phyloP scores from a whole-genome alignment of 805 yeast species.

The Cyberlindnera euphorbiiphila region DNA sequence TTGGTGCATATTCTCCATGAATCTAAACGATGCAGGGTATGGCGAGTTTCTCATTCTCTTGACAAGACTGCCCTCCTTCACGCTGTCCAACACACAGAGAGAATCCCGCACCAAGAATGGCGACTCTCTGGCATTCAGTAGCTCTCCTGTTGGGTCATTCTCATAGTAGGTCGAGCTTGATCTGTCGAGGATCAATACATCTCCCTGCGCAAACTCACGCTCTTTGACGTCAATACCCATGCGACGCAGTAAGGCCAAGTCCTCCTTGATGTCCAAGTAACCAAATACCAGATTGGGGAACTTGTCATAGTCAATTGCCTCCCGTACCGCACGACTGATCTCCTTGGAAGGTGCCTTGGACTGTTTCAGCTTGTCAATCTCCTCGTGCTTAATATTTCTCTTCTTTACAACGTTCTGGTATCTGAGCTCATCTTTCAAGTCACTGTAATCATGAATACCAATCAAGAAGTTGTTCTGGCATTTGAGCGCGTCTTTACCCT shows the following conservation, averaged over 20 bases:
- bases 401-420: slow-evolving; percentile 34
- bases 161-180: slow-evolving; percentile 35
- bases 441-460: slow-evolving; percentile 34
- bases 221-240: slow-evolving; percentile 23
- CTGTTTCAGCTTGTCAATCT: slow-evolving; percentile 41
- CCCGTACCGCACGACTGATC: slow-evolving; percentile 45
- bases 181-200: slow-evolving; percentile 48
- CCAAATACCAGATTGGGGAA: slow-evolving; percentile 41
- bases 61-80: slow-evolving; percentile 18
- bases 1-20: slow-evolving; percentile 42
- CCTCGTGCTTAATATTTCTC: slow-evolving; percentile 38
- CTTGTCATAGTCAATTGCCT: slow-evolving; percentile 44
- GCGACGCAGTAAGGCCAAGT: slow-evolving; percentile 7
- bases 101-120: slow-evolving; percentile 13
- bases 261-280: slow-evolving; percentile 43
- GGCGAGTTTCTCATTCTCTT: slow-evolving; percentile 42
- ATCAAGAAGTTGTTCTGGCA: slow-evolving; percentile 23
- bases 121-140: slow-evolving; percentile 13
- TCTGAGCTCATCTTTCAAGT: slow-evolving; percentile 41
- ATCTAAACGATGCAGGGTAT: slow-evolving; percentile 34
- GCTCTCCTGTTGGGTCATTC: slow-evolving; percentile 33
- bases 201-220: slow-evolving; percentile 44
- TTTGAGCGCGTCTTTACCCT: slow-evolving; percentile 23
- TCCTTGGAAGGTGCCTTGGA: slow-evolving; percentile 35
- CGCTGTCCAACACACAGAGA: slow-evolving; percentile 5